Conservation (phyloP, 2,329 filamentous ascomycete genomes). For the Lomentospora prolificans region DNA sequence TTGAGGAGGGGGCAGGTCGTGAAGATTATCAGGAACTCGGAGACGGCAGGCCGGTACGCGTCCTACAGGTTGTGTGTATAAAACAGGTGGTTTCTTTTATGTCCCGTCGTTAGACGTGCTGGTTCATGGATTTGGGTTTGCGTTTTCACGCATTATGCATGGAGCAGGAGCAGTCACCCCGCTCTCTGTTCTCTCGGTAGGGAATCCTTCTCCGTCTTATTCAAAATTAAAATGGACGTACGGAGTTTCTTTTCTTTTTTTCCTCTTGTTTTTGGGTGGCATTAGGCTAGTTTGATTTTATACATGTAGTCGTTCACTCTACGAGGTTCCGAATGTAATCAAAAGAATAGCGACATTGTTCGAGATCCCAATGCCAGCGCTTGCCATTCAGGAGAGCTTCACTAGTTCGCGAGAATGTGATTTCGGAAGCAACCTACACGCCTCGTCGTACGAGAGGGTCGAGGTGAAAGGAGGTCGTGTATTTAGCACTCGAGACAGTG, state of each 20-base stretch:
- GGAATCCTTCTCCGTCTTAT: too few relatives aligned
- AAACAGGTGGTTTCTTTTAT: conserved; percentile 10
- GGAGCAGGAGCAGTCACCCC: not conserved
- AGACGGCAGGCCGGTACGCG: conserved; percentile 92
- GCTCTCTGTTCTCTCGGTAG: not conserved
- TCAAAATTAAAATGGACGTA: too few relatives aligned
- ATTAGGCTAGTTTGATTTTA: not conserved
- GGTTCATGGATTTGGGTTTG: too few relatives aligned
- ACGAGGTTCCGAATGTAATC: not conserved
- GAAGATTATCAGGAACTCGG: conserved; percentile 93
- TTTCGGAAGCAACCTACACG: too few relatives aligned
- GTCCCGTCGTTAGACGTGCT: too few relatives aligned
- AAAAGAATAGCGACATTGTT: not conserved
- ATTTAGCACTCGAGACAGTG: too few relatives aligned
- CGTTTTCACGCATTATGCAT: not conserved
- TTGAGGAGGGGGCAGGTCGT: conserved; percentile 88
- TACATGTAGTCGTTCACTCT: not conserved
- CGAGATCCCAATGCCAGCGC: not conserved
- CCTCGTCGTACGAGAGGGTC: too few relatives aligned
- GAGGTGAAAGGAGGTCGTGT: too few relatives aligned
- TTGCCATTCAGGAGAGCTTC: too few relatives aligned
- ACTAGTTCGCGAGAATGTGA: too few relatives aligned
- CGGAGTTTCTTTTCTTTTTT: not conserved
- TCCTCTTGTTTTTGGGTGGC: not conserved
- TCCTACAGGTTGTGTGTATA: conserved; percentile 73